Percentiles rank a stretch among this genome's conserved stretches.
phyloP scores from a whole-genome alignment of 2,329 filamentous ascomycete species.

The Didymella glomerata region DNA sequence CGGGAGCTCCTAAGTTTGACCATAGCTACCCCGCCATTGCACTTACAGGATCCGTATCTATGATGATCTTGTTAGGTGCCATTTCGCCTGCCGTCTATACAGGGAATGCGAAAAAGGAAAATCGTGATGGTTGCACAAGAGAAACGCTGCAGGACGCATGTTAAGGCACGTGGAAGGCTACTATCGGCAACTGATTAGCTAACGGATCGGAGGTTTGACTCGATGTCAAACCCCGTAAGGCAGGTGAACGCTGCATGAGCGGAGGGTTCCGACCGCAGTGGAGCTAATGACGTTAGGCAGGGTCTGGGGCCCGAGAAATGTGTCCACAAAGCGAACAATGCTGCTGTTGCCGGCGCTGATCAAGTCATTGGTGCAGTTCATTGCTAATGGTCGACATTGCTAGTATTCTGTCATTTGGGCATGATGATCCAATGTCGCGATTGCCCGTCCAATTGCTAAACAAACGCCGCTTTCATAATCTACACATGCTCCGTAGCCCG shows the following conservation, averaged over 20 bases:
- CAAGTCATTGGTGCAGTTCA: background rate
- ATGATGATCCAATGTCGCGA: conserved; percentile 24
- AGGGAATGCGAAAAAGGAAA: conserved; percentile 5
- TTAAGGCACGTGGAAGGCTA: conserved; percentile 16
- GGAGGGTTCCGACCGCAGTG: conserved; percentile 16
- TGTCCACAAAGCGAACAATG: conserved; percentile 14
- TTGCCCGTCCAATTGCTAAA: conserved; percentile 33
- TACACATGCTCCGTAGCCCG: conserved; percentile 37
- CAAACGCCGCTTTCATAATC: conserved; percentile 39
- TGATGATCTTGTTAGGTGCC: conserved; percentile 74
- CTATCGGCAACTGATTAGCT: conserved; percentile 35
- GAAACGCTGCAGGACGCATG: conserved; percentile 11
- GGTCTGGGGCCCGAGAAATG: conserved; percentile 5
- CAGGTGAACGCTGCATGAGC: conserved; percentile 27
- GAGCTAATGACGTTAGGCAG: conserved; percentile 21
- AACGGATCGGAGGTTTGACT: conserved; percentile 25
- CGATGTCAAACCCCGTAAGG: conserved; percentile 26
- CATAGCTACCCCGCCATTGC: conserved; percentile 19
- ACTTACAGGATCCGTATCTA: conserved; percentile 90
- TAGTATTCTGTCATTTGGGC: conserved; percentile 8
- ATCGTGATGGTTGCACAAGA: conserved; percentile 13
- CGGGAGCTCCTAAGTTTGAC: background rate
- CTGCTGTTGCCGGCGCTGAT: background rate
- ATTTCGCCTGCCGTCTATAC: conserved; percentile 38
- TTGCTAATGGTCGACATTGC: conserved; percentile 4